Evolutionary conservation across 345 rosid species (phyloP).

Genomic region (Eucalyptus pauciflora): DNA sequence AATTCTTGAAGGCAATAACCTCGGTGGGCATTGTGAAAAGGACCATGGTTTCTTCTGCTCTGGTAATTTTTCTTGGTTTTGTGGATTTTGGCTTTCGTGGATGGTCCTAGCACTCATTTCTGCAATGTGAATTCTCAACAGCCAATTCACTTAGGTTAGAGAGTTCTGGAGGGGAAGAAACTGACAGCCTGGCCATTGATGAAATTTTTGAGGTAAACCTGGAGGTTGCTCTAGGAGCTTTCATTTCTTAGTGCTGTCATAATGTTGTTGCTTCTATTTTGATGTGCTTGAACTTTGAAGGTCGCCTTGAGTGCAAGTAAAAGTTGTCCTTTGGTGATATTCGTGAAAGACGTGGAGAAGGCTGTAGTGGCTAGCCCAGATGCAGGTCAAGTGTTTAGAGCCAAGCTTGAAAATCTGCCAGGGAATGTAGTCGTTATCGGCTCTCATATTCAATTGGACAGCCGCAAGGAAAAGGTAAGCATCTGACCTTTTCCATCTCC

Average conservation of each 20-base stretch:
- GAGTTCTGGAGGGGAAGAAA: constrained; percentile 67
- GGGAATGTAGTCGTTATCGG: constrained; percentile 77
- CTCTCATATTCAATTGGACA: constrained; percentile 83
- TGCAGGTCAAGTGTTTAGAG: constrained; percentile 45
- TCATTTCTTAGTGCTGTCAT: neutral
- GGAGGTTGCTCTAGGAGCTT: neutral
- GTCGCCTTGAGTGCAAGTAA: constrained; percentile 66
- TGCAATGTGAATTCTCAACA: constrained; percentile 4
- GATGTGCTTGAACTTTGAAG: constrained; percentile 20
- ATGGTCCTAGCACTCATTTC: neutral
- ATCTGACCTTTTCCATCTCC: neutral
- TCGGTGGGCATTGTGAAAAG: constrained; percentile 90
- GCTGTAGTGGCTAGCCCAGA: constrained; percentile 68
- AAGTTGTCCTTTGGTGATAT: constrained; percentile 59
- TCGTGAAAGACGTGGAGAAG: constrained; percentile 91
- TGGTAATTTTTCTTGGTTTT: constrained; percentile 24
- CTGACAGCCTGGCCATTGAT: constrained; percentile 69
- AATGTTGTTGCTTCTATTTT: neutral
- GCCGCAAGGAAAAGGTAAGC: constrained; percentile 87
- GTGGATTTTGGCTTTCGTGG: neutral
- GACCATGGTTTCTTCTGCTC: constrained; percentile 89
- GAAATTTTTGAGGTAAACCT: constrained; percentile 73
- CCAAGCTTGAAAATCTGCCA: constrained; percentile 75
- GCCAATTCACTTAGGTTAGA: constrained; percentile 83
- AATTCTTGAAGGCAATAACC: constrained; percentile 83